A percentile compares a stretch with the other conserved stretches of the same genome.
These are phyloP conservation scores for Tuber aestivum DNA, from an alignment of 495 filamentous ascomycete genomes.

Conservation along the genomic window DNA sequence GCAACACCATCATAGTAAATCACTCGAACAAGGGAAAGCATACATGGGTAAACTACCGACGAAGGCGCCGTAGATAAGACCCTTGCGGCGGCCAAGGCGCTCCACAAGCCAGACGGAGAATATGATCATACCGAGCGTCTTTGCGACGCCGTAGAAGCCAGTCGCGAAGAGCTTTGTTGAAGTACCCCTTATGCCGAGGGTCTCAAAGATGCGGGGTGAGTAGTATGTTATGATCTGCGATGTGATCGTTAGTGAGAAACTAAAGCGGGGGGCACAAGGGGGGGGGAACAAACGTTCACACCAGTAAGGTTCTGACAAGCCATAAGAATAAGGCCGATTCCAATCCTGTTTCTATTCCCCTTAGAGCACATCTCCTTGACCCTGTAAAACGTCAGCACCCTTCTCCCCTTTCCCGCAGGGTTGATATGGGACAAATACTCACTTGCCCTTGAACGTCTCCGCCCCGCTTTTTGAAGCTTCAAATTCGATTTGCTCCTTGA, in stretches of 20 bases:
- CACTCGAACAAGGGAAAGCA: slow-evolving; percentile 1
- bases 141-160: slow-evolving; percentile 53
- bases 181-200: slow-evolving; percentile 48
- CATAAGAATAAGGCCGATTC: slow-evolving; percentile 41
- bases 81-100: slow-evolving; percentile 29
- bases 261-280: not conserved
- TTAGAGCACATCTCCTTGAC: slow-evolving; percentile 29
- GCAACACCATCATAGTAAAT: not conserved
- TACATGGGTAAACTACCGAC: slow-evolving; percentile 38
- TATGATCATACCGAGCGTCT: slow-evolving; percentile 44
- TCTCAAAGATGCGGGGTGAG: slow-evolving; percentile 50
- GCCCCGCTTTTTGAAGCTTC: slow-evolving; percentile 19
- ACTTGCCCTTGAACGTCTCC: slow-evolving; percentile 21
- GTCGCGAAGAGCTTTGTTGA: slow-evolving; percentile 49
- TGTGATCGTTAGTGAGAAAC: not conserved
- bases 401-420: not conserved
- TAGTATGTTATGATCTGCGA: slow-evolving; percentile 50
- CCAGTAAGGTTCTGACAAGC: slow-evolving; percentile 42
- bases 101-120: slow-evolving; percentile 38
- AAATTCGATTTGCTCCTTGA: slow-evolving; percentile 40
- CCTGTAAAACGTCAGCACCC: slow-evolving; percentile 2
- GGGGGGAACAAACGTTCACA: slow-evolving; percentile 31
- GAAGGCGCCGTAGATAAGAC: slow-evolving; percentile 36
- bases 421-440: not conserved
- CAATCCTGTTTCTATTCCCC: slow-evolving; percentile 40